phyloP scores from a whole-genome alignment of 495 filamentous ascomycete species.

The Pyrenopolyporus hunteri region DNA sequence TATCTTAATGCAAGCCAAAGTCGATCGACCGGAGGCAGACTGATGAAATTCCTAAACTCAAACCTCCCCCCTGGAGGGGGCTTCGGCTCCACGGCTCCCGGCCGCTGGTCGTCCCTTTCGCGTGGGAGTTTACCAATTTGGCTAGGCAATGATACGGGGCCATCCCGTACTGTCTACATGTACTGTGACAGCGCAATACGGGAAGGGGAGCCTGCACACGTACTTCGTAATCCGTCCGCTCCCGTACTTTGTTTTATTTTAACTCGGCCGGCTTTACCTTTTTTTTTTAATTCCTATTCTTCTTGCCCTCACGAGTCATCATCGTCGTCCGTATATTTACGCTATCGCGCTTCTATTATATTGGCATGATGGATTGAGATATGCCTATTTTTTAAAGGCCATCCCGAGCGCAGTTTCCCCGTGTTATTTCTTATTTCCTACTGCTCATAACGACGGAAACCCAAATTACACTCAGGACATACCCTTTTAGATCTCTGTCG shows the following conservation, averaged over 20 bases:
- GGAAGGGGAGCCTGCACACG: slow-evolving; percentile 29
- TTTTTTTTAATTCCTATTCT: background rate
- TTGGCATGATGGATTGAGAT: background rate
- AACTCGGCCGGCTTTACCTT: slow-evolving; percentile 1
- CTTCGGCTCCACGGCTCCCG: slow-evolving; percentile 40
- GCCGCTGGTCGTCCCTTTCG: slow-evolving; percentile 38
- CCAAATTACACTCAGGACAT: background rate
- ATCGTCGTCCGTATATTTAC: background rate
- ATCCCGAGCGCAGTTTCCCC: too few species aligned
- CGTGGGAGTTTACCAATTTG: slow-evolving; percentile 37
- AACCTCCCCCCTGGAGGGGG: slow-evolving; percentile 19
- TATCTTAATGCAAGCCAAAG: background rate
- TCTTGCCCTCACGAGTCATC: background rate
- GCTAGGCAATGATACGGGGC: slow-evolving; percentile 38
- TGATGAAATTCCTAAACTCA: slow-evolving; percentile 31
- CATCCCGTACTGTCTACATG: slow-evolving; percentile 34
- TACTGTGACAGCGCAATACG: slow-evolving; percentile 36
- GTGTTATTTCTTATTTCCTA: background rate
- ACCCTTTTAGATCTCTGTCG: slow-evolving; percentile 4
- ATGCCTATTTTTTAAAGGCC: too few species aligned
- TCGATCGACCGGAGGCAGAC: slow-evolving; percentile 21
- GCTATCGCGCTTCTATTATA: background rate
- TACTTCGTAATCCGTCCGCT: slow-evolving; percentile 28
- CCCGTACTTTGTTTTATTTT: slow-evolving; percentile 19
- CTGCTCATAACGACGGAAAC: background rate